Conservation (phyloP, 345 rosid genomes). For the Jatropha curcas region DNA sequence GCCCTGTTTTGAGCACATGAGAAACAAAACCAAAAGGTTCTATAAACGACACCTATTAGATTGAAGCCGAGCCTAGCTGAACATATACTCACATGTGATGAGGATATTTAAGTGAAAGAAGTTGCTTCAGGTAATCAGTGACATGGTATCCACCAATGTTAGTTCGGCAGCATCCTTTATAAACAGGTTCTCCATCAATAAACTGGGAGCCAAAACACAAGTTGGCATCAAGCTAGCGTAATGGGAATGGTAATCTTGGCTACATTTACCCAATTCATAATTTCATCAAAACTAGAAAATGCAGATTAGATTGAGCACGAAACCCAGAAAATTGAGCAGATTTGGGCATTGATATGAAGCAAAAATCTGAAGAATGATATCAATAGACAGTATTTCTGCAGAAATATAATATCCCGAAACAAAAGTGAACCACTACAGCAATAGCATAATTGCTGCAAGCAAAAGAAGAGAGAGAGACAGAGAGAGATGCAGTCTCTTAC, state of each 20-base stretch:
- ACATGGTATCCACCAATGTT: slow-evolving; percentile 91
- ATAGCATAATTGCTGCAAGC: neutral
- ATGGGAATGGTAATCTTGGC: neutral
- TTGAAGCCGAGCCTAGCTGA: slow-evolving; percentile 9
- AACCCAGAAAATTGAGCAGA: neutral
- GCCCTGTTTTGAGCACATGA: slow-evolving; percentile 45
- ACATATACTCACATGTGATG: slow-evolving; percentile 68
- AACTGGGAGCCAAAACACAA: slow-evolving; percentile 48
- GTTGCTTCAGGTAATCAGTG: slow-evolving; percentile 90
- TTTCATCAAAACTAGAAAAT: neutral
- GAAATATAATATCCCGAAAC: neutral
- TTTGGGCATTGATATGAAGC: neutral
- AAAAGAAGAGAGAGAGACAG: neutral
- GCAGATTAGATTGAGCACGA: neutral
- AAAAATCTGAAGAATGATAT: too few relatives aligned
- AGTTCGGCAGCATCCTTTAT: slow-evolving; percentile 77
- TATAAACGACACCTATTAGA: slow-evolving; percentile 7
- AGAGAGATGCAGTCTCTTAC: neutral
- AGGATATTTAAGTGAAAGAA: slow-evolving; percentile 90
- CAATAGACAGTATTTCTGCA: too few relatives aligned
- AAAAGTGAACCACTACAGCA: neutral
- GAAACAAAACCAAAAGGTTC: slow-evolving; percentile 9
- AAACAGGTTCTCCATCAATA: slow-evolving; percentile 79
- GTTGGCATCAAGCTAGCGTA: slow-evolving; percentile 6
- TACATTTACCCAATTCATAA: neutral